A percentile compares a stretch with the other conserved stretches of the same genome.
Evolutionary conservation across 2,329 filamentous ascomycete genomes (phyloP).

Genomic region (Chalaropsis thielavioides): DNA sequence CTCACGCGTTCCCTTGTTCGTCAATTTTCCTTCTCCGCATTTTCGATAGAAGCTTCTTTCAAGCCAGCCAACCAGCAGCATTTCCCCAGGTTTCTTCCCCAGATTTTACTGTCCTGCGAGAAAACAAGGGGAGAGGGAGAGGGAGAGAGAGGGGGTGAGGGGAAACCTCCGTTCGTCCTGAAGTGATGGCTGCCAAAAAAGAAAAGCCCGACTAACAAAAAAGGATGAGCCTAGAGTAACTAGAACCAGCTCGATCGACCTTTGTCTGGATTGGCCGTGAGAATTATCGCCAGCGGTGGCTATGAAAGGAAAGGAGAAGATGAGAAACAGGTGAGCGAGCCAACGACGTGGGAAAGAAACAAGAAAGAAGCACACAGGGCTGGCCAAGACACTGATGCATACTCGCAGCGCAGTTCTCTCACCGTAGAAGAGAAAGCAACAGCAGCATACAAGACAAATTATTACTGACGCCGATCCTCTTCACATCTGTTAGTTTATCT

Average conservation of each 20-base stretch:
- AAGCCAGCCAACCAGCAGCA: not conserved
- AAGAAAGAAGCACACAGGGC: no score
- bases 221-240: not conserved
- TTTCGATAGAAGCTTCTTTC: conserved; percentile 1
- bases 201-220: not conserved
- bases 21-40: not conserved
- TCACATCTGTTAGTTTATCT: not conserved
- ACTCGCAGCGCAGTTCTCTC: no score
- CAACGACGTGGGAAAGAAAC: no score
- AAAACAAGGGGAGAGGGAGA: not conserved
- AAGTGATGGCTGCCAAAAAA: not conserved
- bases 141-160: not conserved
- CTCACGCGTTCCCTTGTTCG: not conserved
- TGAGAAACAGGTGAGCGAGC: no score
- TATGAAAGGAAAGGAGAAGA: not conserved
- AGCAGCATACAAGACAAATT: not conserved
- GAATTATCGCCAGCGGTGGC: not conserved
- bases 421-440: no score
- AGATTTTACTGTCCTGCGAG: not conserved
- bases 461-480: not conserved
- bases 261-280: not conserved
- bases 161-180: not conserved
- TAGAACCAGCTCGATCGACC: not conserved
- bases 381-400: no score
- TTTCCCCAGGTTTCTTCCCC: not conserved